Conservation (phyloP, 2,329 filamentous ascomycete genomes). For the Hypoxylon sp. region DNA sequence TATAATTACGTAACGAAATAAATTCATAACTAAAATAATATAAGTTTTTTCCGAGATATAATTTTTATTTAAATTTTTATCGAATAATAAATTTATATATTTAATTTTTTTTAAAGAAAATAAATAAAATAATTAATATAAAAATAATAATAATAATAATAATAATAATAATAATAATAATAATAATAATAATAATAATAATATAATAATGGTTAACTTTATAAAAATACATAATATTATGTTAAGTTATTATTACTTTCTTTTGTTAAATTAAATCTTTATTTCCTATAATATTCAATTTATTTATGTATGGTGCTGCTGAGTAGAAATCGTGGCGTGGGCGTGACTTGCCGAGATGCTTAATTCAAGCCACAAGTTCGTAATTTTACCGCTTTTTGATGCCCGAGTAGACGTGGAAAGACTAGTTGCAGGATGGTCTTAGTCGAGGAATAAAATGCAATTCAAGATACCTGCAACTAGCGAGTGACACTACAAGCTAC, state of each 20-base stretch:
- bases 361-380: neutral
- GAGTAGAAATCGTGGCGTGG: neutral
- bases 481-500: constrained; percentile 30
- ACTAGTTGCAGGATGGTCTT: neutral
- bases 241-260: constrained; percentile 9
- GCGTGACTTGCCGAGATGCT: neutral
- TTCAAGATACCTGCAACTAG: constrained; percentile 28
- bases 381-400: neutral
- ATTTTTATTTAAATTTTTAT: no score
- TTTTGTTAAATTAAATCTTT: neutral
- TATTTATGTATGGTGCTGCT: neutral
- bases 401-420: neutral
- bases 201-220: no score
- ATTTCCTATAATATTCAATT: neutral
- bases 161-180: no score
- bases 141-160: no score
- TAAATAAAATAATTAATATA: no score
- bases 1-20: no score
- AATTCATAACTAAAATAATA: no score
- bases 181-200: no score
- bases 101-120: no score
- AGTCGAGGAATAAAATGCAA: constrained; percentile 7
- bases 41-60: no score
- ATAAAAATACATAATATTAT: no score
- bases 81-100: no score